These are phyloP conservation scores for Periconia sp. DNA, from an alignment of 2,329 filamentous ascomycete species.

Conservation along the genomic window DNA sequence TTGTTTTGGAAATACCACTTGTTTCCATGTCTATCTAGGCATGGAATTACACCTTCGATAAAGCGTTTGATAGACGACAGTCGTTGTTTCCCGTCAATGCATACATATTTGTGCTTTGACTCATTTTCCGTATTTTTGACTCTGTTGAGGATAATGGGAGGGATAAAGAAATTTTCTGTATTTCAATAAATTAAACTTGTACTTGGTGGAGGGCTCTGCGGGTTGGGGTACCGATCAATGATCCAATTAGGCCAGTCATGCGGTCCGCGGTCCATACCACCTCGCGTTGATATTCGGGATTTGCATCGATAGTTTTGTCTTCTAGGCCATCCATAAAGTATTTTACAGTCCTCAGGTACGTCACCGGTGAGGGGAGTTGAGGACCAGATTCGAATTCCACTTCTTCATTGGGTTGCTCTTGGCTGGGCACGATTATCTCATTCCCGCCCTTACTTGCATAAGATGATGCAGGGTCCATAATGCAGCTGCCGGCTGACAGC, in stretches of 20 bases:
- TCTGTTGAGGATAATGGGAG: conserved; percentile 52
- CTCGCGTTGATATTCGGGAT: conserved; percentile 52
- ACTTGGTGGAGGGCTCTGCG: too few species aligned
- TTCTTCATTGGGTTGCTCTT: conserved; percentile 1
- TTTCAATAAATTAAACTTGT: neutral
- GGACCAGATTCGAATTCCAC: conserved; percentile 26
- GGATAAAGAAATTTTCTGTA: conserved; percentile 47
- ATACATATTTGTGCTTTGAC: conserved; percentile 35
- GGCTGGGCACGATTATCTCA: neutral
- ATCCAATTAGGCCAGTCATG: conserved; percentile 39
- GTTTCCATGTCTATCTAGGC: conserved; percentile 43
- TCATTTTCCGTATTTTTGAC: conserved; percentile 10
- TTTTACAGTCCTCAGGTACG: conserved; percentile 20
- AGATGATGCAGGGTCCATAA: neutral
- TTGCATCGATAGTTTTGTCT: conserved; percentile 37
- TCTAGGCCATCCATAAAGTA: conserved; percentile 29
- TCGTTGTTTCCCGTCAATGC: conserved; percentile 54
- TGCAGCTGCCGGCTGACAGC: neutral
- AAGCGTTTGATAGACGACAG: conserved; percentile 50
- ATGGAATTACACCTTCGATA: conserved; percentile 48
- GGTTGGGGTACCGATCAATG: conserved; percentile 32
- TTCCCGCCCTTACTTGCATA: neutral
- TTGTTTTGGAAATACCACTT: conserved; percentile 44
- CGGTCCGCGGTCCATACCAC: conserved; percentile 48
- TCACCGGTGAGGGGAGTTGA: conserved; percentile 19